Percentiles rank a stretch among this genome's conserved stretches.
Evolutionary conservation across 768 basidiomycete species (phyloP).

Genomic region (Lactifluus subvellereus): DNA sequence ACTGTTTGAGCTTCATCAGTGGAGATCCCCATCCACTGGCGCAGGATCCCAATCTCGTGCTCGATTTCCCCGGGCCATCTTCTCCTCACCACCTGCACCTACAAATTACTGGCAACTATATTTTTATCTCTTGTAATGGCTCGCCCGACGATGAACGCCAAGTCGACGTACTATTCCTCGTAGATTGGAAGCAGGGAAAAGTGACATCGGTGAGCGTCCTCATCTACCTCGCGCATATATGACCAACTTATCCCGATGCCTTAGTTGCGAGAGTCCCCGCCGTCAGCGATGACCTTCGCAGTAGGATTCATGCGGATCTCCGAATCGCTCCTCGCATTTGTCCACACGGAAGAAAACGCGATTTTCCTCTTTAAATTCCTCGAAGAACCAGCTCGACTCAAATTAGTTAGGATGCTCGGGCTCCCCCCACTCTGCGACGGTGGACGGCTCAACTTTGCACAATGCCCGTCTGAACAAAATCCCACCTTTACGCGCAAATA

Average conservation of each 20-base stretch:
- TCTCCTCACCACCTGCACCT: slow-evolving; percentile 8
- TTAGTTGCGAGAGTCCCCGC: slow-evolving; percentile 3
- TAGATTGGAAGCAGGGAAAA: slow-evolving; percentile 5
- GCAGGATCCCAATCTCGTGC: neutral
- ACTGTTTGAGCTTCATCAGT: slow-evolving; percentile 3
- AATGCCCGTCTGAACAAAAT: slow-evolving; percentile 2
- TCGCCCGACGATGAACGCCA: neutral
- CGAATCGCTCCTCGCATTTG: slow-evolving; percentile 2
- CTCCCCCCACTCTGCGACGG: slow-evolving; percentile 14
- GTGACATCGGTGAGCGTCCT: neutral
- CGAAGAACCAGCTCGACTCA: neutral
- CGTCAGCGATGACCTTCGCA: slow-evolving; percentile 2
- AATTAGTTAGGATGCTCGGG: neutral
- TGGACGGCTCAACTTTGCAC: slow-evolving; percentile 9
- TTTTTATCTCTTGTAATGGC: slow-evolving; percentile 9
- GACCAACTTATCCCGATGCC: neutral
- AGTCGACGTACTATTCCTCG: slow-evolving; percentile 3
- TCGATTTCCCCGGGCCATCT: slow-evolving; percentile 5
- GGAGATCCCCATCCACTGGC: slow-evolving; percentile 4
- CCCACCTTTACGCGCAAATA: neutral
- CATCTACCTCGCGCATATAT: neutral
- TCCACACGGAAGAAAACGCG: slow-evolving; percentile 1
- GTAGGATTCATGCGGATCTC: slow-evolving; percentile 4
- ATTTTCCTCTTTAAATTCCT: neutral
- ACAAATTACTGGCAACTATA: slow-evolving; percentile 4